Percentiles rank a stretch among this genome's conserved stretches.
Evolutionary conservation across 2,329 filamentous ascomycete species (phyloP).

Genomic region (Aspergillus nomiae): DNA sequence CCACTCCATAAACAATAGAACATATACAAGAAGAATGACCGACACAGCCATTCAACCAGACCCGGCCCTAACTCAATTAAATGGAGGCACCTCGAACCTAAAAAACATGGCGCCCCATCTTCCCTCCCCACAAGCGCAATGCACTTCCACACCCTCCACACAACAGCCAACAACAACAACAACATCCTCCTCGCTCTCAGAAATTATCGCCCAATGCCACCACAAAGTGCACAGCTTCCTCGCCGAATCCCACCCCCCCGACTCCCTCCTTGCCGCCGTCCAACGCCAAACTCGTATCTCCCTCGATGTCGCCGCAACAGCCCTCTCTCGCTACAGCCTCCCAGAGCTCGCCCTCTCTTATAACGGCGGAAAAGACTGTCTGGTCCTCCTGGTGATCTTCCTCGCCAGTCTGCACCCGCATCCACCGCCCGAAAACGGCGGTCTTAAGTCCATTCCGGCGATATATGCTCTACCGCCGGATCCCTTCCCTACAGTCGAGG

Average conservation of each 20-base stretch:
- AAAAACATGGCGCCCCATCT: background rate
- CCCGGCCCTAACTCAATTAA: conserved; percentile 4
- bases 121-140: background rate
- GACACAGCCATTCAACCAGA: background rate
- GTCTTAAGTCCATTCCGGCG: conserved; percentile 61
- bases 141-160: background rate
- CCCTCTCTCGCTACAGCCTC: conserved; percentile 73
- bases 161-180: background rate
- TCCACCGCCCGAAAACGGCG: conserved; percentile 39
- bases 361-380: conserved; percentile 97
- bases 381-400: conserved; percentile 86
- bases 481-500: conserved; percentile 83
- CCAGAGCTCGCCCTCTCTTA: conserved; percentile 86
- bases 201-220: conserved; percentile 68
- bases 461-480: conserved; percentile 87
- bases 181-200: conserved; percentile 42
- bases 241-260: conserved; percentile 57
- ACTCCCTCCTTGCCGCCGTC: conserved; percentile 60
- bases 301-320: conserved; percentile 72
- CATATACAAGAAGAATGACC: background rate
- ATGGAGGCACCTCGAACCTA: conserved; percentile 5
- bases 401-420: conserved; percentile 63
- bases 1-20: background rate
- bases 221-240: conserved; percentile 66
- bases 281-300: conserved; percentile 75